Conservation (phyloP, 768 basidiomycete species). For the Amanita inopinata region DNA sequence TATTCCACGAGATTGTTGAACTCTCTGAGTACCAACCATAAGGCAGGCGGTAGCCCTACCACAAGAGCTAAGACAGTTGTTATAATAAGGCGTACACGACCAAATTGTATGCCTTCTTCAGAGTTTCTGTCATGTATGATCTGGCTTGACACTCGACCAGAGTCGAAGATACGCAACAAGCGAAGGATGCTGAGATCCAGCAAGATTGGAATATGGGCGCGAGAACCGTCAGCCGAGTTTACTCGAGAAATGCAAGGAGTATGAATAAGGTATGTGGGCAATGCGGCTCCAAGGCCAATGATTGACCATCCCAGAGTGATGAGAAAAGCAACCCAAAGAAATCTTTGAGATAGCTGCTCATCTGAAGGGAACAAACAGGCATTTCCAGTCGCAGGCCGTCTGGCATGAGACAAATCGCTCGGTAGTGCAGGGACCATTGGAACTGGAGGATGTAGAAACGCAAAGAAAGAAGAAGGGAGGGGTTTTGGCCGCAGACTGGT, state of each 20-base stretch:
- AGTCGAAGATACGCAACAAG: slow-evolving; percentile 54
- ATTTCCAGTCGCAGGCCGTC: slow-evolving; percentile 38
- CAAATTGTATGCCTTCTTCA: slow-evolving; percentile 28
- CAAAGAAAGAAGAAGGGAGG: slow-evolving; percentile 45
- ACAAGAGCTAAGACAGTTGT: slow-evolving; percentile 52
- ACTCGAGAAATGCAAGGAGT: slow-evolving; percentile 59
- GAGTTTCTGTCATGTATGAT: slow-evolving; percentile 26
- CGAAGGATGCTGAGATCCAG: slow-evolving; percentile 73
- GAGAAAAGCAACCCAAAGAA: slow-evolving; percentile 54
- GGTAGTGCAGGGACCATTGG: slow-evolving; percentile 55
- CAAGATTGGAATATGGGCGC: slow-evolving; percentile 56
- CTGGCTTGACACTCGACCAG: slow-evolving; percentile 24
- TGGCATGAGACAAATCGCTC: slow-evolving; percentile 44
- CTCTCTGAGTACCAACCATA: slow-evolving; percentile 56
- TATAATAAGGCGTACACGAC: slow-evolving; percentile 58
- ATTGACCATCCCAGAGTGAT: slow-evolving; percentile 60
- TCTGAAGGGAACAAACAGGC: slow-evolving; percentile 62
- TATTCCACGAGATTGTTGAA: slow-evolving; percentile 47
- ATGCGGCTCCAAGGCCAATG: slow-evolving; percentile 56
- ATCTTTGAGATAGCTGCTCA: slow-evolving; percentile 63
- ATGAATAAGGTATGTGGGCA: slow-evolving; percentile 64
- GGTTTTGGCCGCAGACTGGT: slow-evolving; percentile 54
- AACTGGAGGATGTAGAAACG: slow-evolving; percentile 64
- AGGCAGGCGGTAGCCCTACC: slow-evolving; percentile 54
- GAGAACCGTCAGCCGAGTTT: slow-evolving; percentile 30